Conservation (phyloP, 108 stramenopile species). For the Cylindrotheca fusiformis region DNA sequence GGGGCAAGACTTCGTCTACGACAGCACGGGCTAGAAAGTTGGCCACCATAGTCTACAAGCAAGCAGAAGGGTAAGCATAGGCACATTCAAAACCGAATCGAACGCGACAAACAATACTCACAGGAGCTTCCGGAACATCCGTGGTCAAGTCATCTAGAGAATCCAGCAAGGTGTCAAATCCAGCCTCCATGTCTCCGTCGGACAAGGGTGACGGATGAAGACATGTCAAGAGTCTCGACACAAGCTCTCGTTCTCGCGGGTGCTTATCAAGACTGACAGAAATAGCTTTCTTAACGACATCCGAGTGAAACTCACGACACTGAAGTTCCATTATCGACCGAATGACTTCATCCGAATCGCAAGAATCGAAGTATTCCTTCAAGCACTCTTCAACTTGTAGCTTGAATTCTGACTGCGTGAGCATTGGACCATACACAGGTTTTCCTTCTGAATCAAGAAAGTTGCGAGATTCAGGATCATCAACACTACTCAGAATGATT, state of each 20-base stretch:
- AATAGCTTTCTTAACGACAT: conserved; percentile 82
- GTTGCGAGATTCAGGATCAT: conserved; percentile 45
- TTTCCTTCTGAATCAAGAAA: conserved; percentile 34
- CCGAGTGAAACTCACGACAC: conserved; percentile 70
- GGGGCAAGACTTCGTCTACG: conserved; percentile 93
- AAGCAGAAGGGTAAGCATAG: not conserved
- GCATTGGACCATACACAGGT: conserved; percentile 73
- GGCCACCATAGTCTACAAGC: conserved; percentile 69
- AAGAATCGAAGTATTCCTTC: conserved; percentile 75
- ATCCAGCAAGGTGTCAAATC: conserved; percentile 87
- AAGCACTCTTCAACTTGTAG: conserved; percentile 61
- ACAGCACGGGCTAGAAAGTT: conserved; percentile 92
- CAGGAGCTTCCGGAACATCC: conserved; percentile 88
- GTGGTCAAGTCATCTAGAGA: conserved; percentile 80
- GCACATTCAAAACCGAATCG: not conserved
- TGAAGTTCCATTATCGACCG: conserved; percentile 71
- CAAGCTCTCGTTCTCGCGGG: conserved; percentile 84
- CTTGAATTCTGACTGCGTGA: conserved; percentile 85
- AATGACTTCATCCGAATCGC: conserved; percentile 77
- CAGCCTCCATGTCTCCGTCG: conserved; percentile 72
- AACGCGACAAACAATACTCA: conserved; percentile 27
- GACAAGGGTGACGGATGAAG: conserved; percentile 80
- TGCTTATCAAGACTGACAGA: conserved; percentile 75
- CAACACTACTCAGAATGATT: conserved; percentile 50
- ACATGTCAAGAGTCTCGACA: conserved; percentile 77